phyloP scores from a whole-genome alignment of 2,329 filamentous ascomycete genomes.

The Diaporthe nobilis region DNA sequence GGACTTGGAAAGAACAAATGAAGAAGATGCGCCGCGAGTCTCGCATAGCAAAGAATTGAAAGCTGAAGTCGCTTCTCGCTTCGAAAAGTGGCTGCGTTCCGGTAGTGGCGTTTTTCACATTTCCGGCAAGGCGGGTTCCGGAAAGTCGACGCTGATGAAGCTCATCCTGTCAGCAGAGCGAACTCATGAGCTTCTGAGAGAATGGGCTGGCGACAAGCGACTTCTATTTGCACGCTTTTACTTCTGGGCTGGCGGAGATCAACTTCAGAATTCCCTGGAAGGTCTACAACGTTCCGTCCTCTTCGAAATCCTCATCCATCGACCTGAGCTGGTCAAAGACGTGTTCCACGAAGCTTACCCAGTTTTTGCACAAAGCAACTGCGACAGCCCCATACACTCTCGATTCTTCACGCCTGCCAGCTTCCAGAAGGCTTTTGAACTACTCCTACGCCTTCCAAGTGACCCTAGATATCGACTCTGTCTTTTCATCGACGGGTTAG shows the following conservation, averaged over 20 bases:
- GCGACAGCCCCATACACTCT: background rate
- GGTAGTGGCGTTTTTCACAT: background rate
- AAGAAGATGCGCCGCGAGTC: too few species aligned
- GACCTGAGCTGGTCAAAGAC: background rate
- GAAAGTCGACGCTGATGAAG: background rate
- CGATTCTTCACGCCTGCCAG: background rate
- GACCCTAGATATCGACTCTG: background rate
- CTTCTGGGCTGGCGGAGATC: background rate
- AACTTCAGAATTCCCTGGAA: background rate
- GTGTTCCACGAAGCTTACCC: background rate
- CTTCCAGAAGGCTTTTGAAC: background rate
- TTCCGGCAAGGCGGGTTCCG: background rate
- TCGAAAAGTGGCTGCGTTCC: background rate
- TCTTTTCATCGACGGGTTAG: background rate
- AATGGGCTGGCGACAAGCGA: background rate
- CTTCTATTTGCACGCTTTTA: background rate
- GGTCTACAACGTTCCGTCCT: background rate
- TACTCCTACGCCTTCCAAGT: background rate
- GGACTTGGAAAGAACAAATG: too few species aligned
- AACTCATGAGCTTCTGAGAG: background rate
- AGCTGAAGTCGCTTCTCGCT: background rate
- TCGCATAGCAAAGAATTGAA: too few species aligned
- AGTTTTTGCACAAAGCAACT: rapidly evolving
- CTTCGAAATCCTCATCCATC: background rate
- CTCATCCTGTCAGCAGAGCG: background rate